phyloP scores from a whole-genome alignment of 805 yeast genomes.

The Candida coquimbonensis region DNA sequence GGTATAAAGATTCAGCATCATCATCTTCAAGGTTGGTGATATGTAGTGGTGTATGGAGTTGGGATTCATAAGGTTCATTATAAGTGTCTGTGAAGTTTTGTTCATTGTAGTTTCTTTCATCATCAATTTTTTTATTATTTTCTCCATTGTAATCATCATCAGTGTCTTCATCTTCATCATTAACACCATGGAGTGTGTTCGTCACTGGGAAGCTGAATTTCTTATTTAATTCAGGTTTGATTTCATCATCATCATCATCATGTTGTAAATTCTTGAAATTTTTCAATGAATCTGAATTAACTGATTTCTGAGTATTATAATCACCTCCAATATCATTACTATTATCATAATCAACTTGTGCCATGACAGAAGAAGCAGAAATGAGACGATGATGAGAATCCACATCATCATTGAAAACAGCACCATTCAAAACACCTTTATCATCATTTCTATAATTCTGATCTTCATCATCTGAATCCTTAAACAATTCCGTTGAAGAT shows the following conservation, averaged over 20 bases:
- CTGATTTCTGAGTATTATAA: background rate
- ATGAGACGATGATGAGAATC: background rate
- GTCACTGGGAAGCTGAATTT: background rate
- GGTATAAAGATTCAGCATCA: background rate
- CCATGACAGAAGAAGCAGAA: background rate
- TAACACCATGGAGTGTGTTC: background rate
- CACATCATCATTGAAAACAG: background rate
- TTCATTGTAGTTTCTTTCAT: no score
- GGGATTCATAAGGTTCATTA: background rate
- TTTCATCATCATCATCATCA: background rate
- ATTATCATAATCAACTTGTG: no score
- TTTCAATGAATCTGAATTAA: background rate
- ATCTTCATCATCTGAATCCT: conserved; percentile 2
- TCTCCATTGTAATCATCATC: background rate
- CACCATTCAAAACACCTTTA: no score
- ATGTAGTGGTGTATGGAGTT: background rate
- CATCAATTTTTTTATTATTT: background rate
- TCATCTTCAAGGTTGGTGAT: background rate
- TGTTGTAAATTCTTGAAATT: background rate
- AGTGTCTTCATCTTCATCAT: background rate
- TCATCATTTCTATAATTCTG: no score
- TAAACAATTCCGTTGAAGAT: background rate
- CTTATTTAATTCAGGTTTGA: background rate
- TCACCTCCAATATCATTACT: background rate
- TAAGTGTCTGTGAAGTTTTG: background rate